phyloP scores from a whole-genome alignment of 495 filamentous ascomycete genomes.

The Amorphotheca resinae region DNA sequence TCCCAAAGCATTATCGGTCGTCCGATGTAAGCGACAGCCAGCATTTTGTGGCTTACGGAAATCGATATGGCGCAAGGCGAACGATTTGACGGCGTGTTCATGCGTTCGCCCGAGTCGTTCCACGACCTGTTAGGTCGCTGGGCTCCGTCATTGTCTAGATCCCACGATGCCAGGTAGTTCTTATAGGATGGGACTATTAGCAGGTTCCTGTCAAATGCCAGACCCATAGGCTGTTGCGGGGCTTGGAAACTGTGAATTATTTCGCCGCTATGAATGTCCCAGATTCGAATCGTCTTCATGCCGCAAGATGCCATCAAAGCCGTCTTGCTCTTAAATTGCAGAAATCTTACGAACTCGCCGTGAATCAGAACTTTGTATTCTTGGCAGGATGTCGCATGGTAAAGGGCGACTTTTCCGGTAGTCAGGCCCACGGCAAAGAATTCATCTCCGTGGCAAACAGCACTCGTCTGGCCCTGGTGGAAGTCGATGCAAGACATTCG shows the following conservation, averaged over 20 bases:
- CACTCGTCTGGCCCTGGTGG: too few species aligned
- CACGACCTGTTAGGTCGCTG: slow-evolving; percentile 7
- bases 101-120: slow-evolving; percentile 7
- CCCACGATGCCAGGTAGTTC: slow-evolving; percentile 16
- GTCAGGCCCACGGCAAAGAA: too few species aligned
- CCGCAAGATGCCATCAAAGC: slow-evolving; percentile 9
- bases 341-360: slow-evolving; percentile 18
- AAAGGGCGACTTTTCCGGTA: too few species aligned
- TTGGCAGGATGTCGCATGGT: slow-evolving; percentile 16
- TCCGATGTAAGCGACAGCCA: slow-evolving; percentile 18
- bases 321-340: slow-evolving; percentile 6
- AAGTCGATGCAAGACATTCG: slow-evolving; percentile 14
- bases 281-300: slow-evolving; percentile 3
- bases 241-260: slow-evolving; percentile 9
- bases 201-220: slow-evolving; percentile 12
- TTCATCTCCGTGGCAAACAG: too few species aligned
- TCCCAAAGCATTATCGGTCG: slow-evolving; percentile 20
- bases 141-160: slow-evolving; percentile 12
- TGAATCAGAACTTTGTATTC: slow-evolving; percentile 20
- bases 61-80: slow-evolving; percentile 13
- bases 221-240: slow-evolving; percentile 4
- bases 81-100: too few species aligned
- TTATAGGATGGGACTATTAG: slow-evolving; percentile 13
- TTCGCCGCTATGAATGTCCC: slow-evolving; percentile 8
- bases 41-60: slow-evolving; percentile 11